Percentiles rank a stretch among this genome's conserved stretches.
Evolutionary conservation across 2,329 filamentous ascomycete genomes (phyloP).

Genomic region (Diaporthe batatas): DNA sequence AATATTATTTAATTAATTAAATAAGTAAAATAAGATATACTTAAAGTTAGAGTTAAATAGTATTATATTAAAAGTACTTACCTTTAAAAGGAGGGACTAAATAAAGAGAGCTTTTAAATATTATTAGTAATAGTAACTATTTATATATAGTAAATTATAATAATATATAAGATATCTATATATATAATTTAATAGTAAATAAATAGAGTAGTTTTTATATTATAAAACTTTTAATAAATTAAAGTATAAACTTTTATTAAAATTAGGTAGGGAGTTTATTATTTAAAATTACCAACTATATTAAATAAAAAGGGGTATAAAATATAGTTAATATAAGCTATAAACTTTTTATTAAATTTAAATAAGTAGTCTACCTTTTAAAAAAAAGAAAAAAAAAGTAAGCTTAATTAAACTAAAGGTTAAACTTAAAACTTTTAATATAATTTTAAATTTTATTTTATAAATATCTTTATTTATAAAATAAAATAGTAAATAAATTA

Average conservation of each 20-base stretch:
- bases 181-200: slow-evolving; percentile 1
- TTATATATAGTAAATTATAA: neutral
- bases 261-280: too few relatives aligned
- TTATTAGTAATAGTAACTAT: neutral
- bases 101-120: neutral
- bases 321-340: too few relatives aligned
- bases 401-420: too few relatives aligned
- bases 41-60: neutral
- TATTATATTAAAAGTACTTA: neutral
- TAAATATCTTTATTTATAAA: neutral
- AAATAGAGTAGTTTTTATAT: neutral
- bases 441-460: neutral
- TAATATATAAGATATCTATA: neutral
- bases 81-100: neutral
- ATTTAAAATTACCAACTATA: neutral
- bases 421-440: too few relatives aligned
- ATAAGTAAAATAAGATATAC: neutral
- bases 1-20: neutral
- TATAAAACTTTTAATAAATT: neutral
- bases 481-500: too few relatives aligned
- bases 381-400: neutral
- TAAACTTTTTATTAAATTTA: too few relatives aligned
- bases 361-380: too few relatives aligned
- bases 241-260: too few relatives aligned
- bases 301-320: too few relatives aligned